Evolutionary conservation across 768 basidiomycete species (phyloP).

Genomic region (Bullera alba): DNA sequence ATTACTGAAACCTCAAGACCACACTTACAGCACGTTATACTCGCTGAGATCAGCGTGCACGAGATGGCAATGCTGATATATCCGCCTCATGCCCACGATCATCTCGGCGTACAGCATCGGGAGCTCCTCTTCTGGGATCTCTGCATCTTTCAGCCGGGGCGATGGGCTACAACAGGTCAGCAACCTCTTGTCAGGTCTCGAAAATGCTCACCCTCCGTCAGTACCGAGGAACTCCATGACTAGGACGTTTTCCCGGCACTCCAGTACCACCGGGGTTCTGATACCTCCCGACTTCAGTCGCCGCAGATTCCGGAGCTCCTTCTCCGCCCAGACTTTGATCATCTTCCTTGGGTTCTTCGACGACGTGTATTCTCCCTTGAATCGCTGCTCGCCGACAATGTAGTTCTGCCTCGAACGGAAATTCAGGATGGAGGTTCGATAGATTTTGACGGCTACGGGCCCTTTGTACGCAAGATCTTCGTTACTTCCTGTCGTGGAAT

Average conservation of each 20-base stretch:
- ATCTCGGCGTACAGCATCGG: slow-evolving; percentile 68
- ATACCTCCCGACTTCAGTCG: slow-evolving; percentile 76
- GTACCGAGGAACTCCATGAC: slow-evolving; percentile 89
- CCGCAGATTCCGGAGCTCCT: slow-evolving; percentile 93
- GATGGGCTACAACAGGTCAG: slow-evolving; percentile 61
- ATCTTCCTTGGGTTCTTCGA: slow-evolving; percentile 89
- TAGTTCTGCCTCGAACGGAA: slow-evolving; percentile 98
- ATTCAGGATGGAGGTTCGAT: slow-evolving; percentile 93
- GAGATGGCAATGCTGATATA: slow-evolving; percentile 85
- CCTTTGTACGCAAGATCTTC: slow-evolving; percentile 19
- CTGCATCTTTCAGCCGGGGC: slow-evolving; percentile 85
- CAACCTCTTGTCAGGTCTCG: slow-evolving; percentile 3
- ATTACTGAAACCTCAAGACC: too few species aligned
- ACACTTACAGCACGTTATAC: slow-evolving; percentile 82
- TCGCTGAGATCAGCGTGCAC: slow-evolving; percentile 98
- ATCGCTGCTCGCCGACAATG: slow-evolving; percentile 92
- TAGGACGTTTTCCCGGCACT: slow-evolving; percentile 92
- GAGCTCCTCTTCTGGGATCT: slow-evolving; percentile 53
- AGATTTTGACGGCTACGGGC: slow-evolving; percentile 91
- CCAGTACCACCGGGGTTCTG: slow-evolving; percentile 76
- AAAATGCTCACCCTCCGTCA: slow-evolving; percentile 64
- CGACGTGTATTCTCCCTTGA: slow-evolving; percentile 67
- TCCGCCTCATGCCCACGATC: slow-evolving; percentile 66
- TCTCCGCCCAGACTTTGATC: slow-evolving; percentile 98
- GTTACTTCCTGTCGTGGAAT: slow-evolving; percentile 58